Evolutionary conservation across 2,329 filamentous ascomycete species (phyloP).

Genomic region (Colletotrichum sidae): DNA sequence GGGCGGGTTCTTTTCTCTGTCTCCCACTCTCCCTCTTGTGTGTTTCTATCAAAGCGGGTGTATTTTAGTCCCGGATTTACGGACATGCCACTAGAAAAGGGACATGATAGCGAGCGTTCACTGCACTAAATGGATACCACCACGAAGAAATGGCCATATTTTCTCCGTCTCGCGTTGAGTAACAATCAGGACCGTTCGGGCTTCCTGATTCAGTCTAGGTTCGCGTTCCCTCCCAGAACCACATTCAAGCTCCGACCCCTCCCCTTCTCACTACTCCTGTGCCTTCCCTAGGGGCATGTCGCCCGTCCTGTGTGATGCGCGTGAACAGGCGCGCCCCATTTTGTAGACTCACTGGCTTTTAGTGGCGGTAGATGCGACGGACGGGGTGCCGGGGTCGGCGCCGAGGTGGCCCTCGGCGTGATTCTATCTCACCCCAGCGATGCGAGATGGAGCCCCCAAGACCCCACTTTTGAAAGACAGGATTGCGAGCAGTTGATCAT

Average conservation of each 20-base stretch:
- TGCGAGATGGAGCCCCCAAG: conserved; percentile 4
- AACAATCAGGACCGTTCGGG: conserved; percentile 8
- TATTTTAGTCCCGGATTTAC: conserved; percentile 17
- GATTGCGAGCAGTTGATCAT: conserved; percentile 16
- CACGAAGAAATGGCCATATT: too few relatives aligned
- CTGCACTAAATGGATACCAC: too few relatives aligned
- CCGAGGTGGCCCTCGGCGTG: conserved; percentile 16
- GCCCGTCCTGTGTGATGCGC: conserved; percentile 2
- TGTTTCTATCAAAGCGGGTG: conserved; percentile 14
- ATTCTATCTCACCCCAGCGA: conserved; percentile 6
- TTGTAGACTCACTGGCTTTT: conserved; percentile 32
- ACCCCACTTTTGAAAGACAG: conserved; percentile 5
- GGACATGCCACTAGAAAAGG: conserved; percentile 9
- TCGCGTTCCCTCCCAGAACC: conserved; percentile 3
- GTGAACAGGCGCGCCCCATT: conserved; percentile 5
- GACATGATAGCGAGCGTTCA: conserved; percentile 4
- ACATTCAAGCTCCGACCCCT: conserved; percentile 6
- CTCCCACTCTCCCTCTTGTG: background rate
- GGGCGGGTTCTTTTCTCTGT: too few relatives aligned
- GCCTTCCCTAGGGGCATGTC: background rate
- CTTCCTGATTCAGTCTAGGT: conserved; percentile 33
- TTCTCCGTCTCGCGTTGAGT: too few relatives aligned
- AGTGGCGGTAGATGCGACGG: conserved; percentile 11
- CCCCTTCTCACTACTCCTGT: conserved; percentile 4
- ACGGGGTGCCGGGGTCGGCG: background rate